Percentiles rank a stretch among this genome's conserved stretches.
phyloP scores from a whole-genome alignment of 257 asterid genomes.

The Orobanche coerulescens region DNA sequence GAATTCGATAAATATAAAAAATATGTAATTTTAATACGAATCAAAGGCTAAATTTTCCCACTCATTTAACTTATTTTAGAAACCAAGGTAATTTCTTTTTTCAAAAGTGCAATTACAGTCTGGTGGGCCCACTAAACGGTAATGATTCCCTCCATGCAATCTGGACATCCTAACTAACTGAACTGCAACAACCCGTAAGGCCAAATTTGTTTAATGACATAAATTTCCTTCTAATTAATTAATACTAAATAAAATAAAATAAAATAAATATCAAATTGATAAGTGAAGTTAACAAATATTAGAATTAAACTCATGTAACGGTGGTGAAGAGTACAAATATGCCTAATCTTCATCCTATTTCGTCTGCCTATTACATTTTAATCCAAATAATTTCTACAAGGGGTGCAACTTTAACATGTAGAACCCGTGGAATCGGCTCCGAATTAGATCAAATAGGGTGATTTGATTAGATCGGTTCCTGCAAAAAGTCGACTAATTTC shows the following conservation, averaged over 20 bases:
- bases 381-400: too few relatives aligned
- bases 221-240: not conserved
- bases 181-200: conserved; percentile 28
- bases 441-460: too few relatives aligned
- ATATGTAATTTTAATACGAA: too few relatives aligned
- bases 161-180: conserved; percentile 46
- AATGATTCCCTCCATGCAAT: conserved; percentile 53
- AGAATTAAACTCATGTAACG: conserved; percentile 33
- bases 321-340: conserved; percentile 22
- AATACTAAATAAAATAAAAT: too few relatives aligned
- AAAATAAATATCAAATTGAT: too few relatives aligned
- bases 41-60: too few relatives aligned
- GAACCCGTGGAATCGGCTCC: too few relatives aligned
- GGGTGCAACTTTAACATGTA: too few relatives aligned
- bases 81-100: not conserved
- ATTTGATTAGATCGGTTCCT: too few relatives aligned
- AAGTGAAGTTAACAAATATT: conserved; percentile 9
- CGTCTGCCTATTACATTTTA: too few relatives aligned
- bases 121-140: conserved; percentile 34
- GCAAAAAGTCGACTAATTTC: too few relatives aligned
- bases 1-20: too few relatives aligned
- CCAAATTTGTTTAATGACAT: conserved; percentile 8
- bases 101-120: conserved; percentile 10
- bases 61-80: not conserved
- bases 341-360: not conserved